Evolutionary conservation across 2,329 filamentous ascomycete genomes (phyloP).

Genomic region (Sporothrix brunneoviolacea): DNA sequence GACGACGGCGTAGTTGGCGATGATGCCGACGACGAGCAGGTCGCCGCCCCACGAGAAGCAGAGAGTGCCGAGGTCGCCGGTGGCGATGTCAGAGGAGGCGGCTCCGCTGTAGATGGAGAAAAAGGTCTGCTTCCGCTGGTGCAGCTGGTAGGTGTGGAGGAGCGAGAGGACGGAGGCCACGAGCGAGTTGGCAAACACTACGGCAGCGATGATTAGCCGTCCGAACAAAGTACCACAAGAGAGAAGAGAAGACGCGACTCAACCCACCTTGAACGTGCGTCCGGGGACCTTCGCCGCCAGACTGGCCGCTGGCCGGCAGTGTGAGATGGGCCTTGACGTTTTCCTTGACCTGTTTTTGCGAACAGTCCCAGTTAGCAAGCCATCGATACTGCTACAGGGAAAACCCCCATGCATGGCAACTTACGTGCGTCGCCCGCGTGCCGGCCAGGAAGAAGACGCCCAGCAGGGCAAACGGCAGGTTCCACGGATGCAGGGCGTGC

Average conservation of each 20-base stretch:
- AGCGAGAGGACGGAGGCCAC: slow-evolving; percentile 62
- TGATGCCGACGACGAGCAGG: slow-evolving; percentile 57
- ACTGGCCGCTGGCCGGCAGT: slow-evolving; percentile 62
- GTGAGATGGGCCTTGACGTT: slow-evolving; percentile 78
- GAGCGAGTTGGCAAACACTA: slow-evolving; percentile 78
- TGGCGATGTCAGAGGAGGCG: too few species aligned
- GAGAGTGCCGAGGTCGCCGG: slow-evolving; percentile 31
- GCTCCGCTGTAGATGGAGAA: slow-evolving; percentile 26
- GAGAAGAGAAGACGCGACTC: background rate
- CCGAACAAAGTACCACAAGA: slow-evolving; percentile 3
- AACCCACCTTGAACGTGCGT: slow-evolving; percentile 70
- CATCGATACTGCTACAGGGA: too few species aligned
- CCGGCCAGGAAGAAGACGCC: slow-evolving; percentile 82
- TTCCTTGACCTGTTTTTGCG: slow-evolving; percentile 86
- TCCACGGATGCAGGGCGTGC: slow-evolving; percentile 90
- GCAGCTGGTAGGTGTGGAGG: slow-evolving; percentile 55
- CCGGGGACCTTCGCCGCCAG: slow-evolving; percentile 73
- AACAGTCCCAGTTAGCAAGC: slow-evolving; percentile 5
- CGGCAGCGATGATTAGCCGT: background rate
- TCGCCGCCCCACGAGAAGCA: slow-evolving; percentile 59
- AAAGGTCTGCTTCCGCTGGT: slow-evolving; percentile 37
- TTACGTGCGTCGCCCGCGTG: slow-evolving; percentile 58
- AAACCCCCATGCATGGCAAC: too few species aligned
- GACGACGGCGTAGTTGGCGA: slow-evolving; percentile 84
- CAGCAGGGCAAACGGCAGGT: slow-evolving; percentile 79